Evolutionary conservation across 805 yeast genomes (phyloP), one percentile per base, ranked within the genome.

Genomic region (Yamadazyma laniorum): DNA sequence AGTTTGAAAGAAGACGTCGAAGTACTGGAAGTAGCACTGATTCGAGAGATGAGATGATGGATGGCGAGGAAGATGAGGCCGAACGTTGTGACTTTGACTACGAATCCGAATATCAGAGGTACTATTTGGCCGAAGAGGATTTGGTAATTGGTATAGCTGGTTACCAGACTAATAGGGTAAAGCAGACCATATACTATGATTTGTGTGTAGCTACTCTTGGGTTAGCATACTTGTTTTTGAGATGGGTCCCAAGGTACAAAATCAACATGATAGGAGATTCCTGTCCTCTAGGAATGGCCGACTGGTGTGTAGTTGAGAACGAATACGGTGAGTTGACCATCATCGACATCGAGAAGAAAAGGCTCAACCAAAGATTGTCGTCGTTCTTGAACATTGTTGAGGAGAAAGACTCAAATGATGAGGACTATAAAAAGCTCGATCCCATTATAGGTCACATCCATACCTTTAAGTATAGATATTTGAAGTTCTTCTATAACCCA

Each of bases 81-180:
- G 39, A 32, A n/a, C 32, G 45, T 9, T 47, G 41, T 22, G 48
- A 49, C 19, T 53, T 58, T 21, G 52, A 51, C 9, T 38, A 19
- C 26, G 19, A 29, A 13, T 34, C 35, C 34, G 66, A 65, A 39
- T 74, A 71, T 48, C 99, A 93, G 61, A 72, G 96, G 40, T 88
- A 85, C 59, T 93, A 91, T 59, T 76, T 93, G 44, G 90, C 96
- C 0, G 98, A 93, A 58, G 99, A 93, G 57, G 99, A 93, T 65
- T 67, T 93, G 53, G 91, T 91, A 9, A 77, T 93, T 43, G 96
- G 95, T 44, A 85, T 93, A 45, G 99, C 97, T 0, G 98, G 98
- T 4, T 93, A 86, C 59, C 61, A 61, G 37, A 76, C 80, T 12
- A 75, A 81, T 9, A 53, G 53, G 33, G 37, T 70, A 47, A 76